Conservation (phyloP, 2,329 filamentous ascomycete genomes). For the Diaporthe sp. region DNA sequence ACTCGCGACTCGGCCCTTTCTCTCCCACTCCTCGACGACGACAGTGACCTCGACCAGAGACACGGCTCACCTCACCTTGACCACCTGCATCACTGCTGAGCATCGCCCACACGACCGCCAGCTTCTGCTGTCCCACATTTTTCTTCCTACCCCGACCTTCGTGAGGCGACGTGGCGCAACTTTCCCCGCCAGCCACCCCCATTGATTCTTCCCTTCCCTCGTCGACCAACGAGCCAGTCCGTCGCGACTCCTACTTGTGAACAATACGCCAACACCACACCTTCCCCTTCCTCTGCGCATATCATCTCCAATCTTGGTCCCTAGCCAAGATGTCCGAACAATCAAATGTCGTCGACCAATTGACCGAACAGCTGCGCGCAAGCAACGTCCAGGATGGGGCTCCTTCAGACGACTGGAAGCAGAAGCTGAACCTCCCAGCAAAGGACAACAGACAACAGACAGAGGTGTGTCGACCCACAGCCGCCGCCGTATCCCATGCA, state of each 20-base stretch:
- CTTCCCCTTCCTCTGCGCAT: neutral
- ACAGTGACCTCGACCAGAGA: conserved; percentile 15
- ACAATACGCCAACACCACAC: neutral
- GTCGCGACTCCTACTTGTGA: neutral
- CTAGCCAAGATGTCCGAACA: conserved; percentile 34
- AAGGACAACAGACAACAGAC: conserved; percentile 86
- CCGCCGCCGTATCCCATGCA: neutral
- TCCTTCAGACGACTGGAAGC: conserved; percentile 73
- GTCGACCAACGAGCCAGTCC: conserved; percentile 21
- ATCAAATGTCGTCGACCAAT: conserved; percentile 36
- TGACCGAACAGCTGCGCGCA: conserved; percentile 38
- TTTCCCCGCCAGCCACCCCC: conserved; percentile 28
- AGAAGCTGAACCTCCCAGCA: conserved; percentile 76
- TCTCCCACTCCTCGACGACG: neutral
- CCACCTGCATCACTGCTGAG: neutral
- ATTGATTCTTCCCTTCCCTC: conserved; percentile 1
- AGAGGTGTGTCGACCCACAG: conserved; percentile 66
- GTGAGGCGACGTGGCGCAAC: conserved; percentile 32
- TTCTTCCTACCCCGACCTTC: neutral
- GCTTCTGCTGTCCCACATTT: conserved; percentile 13
- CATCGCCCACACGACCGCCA: neutral
- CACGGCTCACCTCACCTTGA: neutral
- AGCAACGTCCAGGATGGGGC: conserved; percentile 33
- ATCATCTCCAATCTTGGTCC: conserved; percentile 26
- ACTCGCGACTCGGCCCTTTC: neutral